phyloP scores from a whole-genome alignment of 257 asterid genomes.

The Solanum pinnatisectum region DNA sequence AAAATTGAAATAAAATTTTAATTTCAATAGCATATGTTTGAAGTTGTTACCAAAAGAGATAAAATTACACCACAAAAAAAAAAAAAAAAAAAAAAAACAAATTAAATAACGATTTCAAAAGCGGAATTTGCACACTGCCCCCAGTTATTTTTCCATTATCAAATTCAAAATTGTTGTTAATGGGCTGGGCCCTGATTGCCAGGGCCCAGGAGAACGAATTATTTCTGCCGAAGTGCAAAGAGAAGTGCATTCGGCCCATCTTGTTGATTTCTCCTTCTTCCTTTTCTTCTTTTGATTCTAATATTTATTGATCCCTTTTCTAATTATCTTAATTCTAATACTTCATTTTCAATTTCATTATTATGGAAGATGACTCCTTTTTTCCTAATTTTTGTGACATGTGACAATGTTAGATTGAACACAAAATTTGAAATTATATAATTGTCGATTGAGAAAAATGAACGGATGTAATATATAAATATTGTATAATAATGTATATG shows the following conservation, averaged over 20 bases:
- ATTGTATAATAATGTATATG: neutral
- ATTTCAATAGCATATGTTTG: neutral
- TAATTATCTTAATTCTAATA: no score
- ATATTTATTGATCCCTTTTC: neutral
- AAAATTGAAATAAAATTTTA: no score
- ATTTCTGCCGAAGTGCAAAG: no score
- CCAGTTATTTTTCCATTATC: neutral
- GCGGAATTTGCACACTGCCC: neutral
- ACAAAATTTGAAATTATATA: neutral
- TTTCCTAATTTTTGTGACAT: no score
- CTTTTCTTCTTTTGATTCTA: neutral
- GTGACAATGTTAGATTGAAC: neutral
- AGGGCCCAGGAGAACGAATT: neutral
- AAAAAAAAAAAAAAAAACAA: no score
- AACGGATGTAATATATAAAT: neutral
- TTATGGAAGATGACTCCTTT: neutral
- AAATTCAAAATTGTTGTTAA: neutral
- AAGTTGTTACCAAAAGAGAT: neutral
- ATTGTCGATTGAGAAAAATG: neutral
- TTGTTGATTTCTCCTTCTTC: neutral
- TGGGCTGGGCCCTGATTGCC: neutral
- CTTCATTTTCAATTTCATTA: no score
- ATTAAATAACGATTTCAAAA: neutral
- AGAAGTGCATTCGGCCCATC: neutral
- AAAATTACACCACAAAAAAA: neutral